phyloP scores from a whole-genome alignment of 2,329 filamentous ascomycete genomes.

The Periconia macrospinosa region DNA sequence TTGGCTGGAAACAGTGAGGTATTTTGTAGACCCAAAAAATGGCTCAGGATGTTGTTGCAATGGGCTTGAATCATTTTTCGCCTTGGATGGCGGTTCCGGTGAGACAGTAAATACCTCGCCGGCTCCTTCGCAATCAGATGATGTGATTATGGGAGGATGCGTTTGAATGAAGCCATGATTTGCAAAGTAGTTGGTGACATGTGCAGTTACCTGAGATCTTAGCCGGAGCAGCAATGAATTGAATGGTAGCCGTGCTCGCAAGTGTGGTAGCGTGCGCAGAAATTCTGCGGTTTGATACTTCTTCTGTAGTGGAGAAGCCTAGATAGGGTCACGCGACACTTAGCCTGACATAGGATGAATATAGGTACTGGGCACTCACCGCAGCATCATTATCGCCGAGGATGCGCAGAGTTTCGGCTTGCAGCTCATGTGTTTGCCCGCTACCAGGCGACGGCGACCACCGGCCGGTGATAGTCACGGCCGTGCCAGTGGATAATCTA shows the following conservation, averaged over 20 bases:
- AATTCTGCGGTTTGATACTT: slow-evolving; percentile 92
- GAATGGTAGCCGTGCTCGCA: slow-evolving; percentile 78
- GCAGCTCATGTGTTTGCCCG: slow-evolving; percentile 77
- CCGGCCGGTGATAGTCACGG: slow-evolving; percentile 74
- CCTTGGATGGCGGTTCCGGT: slow-evolving; percentile 26
- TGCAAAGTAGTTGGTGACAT: slow-evolving; percentile 75
- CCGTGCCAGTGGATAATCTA: slow-evolving; percentile 80
- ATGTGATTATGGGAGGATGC: slow-evolving; percentile 92
- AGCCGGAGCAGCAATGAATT: slow-evolving; percentile 80
- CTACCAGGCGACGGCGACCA: slow-evolving; percentile 74
- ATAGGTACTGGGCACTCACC: slow-evolving; percentile 58
- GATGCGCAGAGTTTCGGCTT: slow-evolving; percentile 68
- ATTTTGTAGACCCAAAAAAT: slow-evolving; percentile 89
- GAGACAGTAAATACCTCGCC: slow-evolving; percentile 84
- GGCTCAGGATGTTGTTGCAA: slow-evolving; percentile 34
- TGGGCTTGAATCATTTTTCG: slow-evolving; percentile 24
- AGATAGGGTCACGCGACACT: slow-evolving; percentile 15
- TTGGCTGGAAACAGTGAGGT: slow-evolving; percentile 92
- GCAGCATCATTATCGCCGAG: slow-evolving; percentile 78
- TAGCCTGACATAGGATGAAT: slow-evolving; percentile 13
- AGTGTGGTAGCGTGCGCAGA: slow-evolving; percentile 83
- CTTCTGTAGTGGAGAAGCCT: slow-evolving; percentile 94
- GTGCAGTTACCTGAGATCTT: slow-evolving; percentile 76
- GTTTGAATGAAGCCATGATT: slow-evolving; percentile 74
- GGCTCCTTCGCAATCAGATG: slow-evolving; percentile 94